Base-by-base conservation (phyloP, 2,329 filamentous ascomycete species). In the Chrysoporthe cubensis region DNA sequence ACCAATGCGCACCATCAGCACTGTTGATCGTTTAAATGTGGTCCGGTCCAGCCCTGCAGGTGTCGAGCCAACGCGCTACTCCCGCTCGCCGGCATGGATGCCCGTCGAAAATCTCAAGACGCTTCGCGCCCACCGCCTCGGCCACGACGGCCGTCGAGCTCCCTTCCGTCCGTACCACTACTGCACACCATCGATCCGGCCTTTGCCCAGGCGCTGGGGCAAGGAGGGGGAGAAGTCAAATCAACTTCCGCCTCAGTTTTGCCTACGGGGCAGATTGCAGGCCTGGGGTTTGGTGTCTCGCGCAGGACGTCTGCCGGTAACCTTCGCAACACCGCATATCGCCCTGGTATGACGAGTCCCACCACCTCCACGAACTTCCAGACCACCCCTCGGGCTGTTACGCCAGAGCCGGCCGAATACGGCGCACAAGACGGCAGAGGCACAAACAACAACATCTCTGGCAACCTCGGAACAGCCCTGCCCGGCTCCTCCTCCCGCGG, bases 301-400 rank as follows among this genome's bases (percentile, higher is more conserved):
- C 57, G 67, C 70, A 71, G 74, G 69, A 62, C 72, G 46, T 73
- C 77, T 69, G 69, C 73, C 68, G 72, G 74, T 69, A 74, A 71
- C 68, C 70, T 75, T 34, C 74, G 73, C 50, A 58, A 52, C 56
- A 70, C 59, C 68, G 71, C 67, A 75, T 76, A 65, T 76, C 74
- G 59, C 71, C 77, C 64, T 72, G 69, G 61, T 63, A n/a, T 63
- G 11, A 63, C 61, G 48, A 63, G 61, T 63, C 61, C 61, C 34
- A 63, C 68, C 70, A n/a, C n/a, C 40, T 13, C 57, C 8, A n/a
- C 57, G n/a, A 60, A 8, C 42, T 32, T 26, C 57, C 57, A 16
- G 18, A 70, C 70, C 52, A 66, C 69, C 63, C 86, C 90, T 74
- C 87, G 90, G 71, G 81, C 89, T 66, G 88, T 91, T 71, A 91